phyloP scores from a whole-genome alignment of 2,329 filamentous ascomycete species.

The Verticillium klebahnii region DNA sequence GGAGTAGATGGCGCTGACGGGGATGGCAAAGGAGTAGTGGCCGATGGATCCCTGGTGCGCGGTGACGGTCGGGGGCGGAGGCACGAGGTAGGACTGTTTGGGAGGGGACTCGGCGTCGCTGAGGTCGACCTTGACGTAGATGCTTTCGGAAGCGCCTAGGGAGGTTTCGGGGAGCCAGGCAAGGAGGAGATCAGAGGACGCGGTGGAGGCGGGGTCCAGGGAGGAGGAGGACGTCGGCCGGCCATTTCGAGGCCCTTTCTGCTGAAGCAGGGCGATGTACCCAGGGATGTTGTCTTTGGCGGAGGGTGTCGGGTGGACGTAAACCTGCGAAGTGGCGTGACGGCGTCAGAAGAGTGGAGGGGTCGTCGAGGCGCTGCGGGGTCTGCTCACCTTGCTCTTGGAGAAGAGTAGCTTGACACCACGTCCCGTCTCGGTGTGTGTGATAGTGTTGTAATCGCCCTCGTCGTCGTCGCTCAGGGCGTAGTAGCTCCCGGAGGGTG shows the following conservation, averaged over 20 bases:
- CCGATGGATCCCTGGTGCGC: slow-evolving; percentile 67
- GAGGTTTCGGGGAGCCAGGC: slow-evolving; percentile 91
- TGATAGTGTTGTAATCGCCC: slow-evolving; percentile 90
- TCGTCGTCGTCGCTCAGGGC: slow-evolving; percentile 96
- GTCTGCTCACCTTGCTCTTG: slow-evolving; percentile 80
- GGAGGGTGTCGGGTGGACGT: slow-evolving; percentile 89
- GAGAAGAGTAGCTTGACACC: slow-evolving; percentile 93
- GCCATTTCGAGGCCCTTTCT: slow-evolving; percentile 55
- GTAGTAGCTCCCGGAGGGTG: slow-evolving; percentile 85
- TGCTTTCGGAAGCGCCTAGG: slow-evolving; percentile 77
- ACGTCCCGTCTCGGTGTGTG: slow-evolving; percentile 67
- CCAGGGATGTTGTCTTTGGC: slow-evolving; percentile 94
- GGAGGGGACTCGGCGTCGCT: slow-evolving; percentile 76
- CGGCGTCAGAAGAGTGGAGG: not conserved
- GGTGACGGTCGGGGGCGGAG: slow-evolving; percentile 82
- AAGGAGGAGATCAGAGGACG: slow-evolving; percentile 72
- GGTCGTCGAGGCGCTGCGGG: not conserved
- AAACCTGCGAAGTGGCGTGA: slow-evolving; percentile 57
- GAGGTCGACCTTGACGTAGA: slow-evolving; percentile 94
- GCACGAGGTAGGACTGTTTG: slow-evolving; percentile 83
- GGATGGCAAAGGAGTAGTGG: slow-evolving; percentile 86
- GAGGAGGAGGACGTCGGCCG: slow-evolving; percentile 38
- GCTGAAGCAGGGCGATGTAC: slow-evolving; percentile 88
- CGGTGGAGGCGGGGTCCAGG: slow-evolving; percentile 32
- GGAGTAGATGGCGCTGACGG: slow-evolving; percentile 85